Conservation (phyloP, 2,329 filamentous ascomycete species). For the Byssoonygena ceratinophila region DNA sequence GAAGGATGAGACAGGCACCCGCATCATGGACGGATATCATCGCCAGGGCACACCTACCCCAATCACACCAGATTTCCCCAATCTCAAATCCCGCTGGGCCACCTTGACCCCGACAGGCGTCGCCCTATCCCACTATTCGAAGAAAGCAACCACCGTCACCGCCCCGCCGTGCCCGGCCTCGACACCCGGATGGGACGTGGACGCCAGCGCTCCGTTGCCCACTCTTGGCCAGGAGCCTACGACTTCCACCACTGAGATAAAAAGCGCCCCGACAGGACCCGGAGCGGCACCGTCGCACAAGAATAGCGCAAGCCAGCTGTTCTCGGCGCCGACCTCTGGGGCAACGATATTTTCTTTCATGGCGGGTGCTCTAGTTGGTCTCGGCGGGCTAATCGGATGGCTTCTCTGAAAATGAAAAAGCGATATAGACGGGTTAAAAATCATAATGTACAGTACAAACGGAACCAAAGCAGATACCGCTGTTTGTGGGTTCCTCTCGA, state of each 20-base stretch:
- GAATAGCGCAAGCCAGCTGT: slow-evolving; percentile 2
- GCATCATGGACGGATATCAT: slow-evolving; percentile 54
- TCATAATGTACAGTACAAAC: too few relatives aligned
- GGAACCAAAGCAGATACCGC: too few relatives aligned
- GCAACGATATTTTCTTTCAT: slow-evolving; percentile 7
- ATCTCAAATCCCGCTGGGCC: slow-evolving; percentile 67
- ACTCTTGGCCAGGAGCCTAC: slow-evolving; percentile 46
- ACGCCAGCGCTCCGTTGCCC: slow-evolving; percentile 59
- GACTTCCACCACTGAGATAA: slow-evolving; percentile 14
- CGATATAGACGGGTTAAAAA: too few relatives aligned
- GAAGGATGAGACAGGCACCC: slow-evolving; percentile 34
- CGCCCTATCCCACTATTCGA: slow-evolving; percentile 53
- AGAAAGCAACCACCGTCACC: slow-evolving; percentile 49
- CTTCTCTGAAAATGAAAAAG: neutral
- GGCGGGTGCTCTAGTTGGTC: slow-evolving; percentile 4
- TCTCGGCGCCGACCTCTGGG: neutral
- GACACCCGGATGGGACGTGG: slow-evolving; percentile 61
- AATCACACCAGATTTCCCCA: slow-evolving; percentile 63
- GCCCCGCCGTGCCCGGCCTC: slow-evolving; percentile 60
- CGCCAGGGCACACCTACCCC: slow-evolving; percentile 64
- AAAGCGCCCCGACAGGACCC: neutral
- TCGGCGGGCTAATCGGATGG: slow-evolving; percentile 10
- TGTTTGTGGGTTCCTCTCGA: neutral
- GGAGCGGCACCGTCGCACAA: slow-evolving; percentile 3
- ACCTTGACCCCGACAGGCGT: slow-evolving; percentile 60